A percentile compares a stretch with the other conserved stretches of the same genome.
Conservation (phyloP, 1,139 yeast species). For the Arxiozyma bovina region DNA sequence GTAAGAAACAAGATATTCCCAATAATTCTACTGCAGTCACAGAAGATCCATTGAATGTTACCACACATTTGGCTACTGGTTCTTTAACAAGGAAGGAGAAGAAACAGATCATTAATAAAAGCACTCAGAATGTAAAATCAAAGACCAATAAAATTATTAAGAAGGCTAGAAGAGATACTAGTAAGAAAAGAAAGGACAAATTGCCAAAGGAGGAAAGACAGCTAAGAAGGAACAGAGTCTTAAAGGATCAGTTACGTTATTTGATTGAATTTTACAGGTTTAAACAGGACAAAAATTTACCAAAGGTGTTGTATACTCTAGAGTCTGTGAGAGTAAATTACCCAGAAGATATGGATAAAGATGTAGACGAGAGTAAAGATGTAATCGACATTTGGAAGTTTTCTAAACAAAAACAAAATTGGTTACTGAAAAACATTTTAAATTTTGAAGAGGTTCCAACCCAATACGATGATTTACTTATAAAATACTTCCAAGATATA, state of each 20-base stretch:
- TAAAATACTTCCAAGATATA: slow-evolving; percentile 53
- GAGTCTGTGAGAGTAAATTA: slow-evolving; percentile 22
- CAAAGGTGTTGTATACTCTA: slow-evolving; percentile 15
- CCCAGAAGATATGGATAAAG: slow-evolving; percentile 9
- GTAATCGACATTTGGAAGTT: slow-evolving; percentile 60
- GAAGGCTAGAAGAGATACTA: slow-evolving; percentile 34
- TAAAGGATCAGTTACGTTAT: slow-evolving; percentile 69
- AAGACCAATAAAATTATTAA: slow-evolving; percentile 28
- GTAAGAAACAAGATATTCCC: slow-evolving; percentile 33
- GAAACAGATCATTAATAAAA: slow-evolving; percentile 39
- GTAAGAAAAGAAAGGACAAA: slow-evolving; percentile 56
- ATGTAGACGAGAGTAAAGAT: slow-evolving; percentile 10
- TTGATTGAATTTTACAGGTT: slow-evolving; percentile 57
- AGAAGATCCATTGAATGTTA: slow-evolving; percentile 33
- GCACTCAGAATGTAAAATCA: slow-evolving; percentile 10
- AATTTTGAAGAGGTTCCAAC: slow-evolving; percentile 50
- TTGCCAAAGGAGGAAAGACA: slow-evolving; percentile 61
- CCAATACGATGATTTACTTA: slow-evolving; percentile 36
- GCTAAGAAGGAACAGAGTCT: slow-evolving; percentile 23
- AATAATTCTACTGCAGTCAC: slow-evolving; percentile 13
- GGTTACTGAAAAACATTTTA: slow-evolving; percentile 69
- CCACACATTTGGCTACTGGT: slow-evolving; percentile 40
- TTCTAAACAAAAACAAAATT: slow-evolving; percentile 87
- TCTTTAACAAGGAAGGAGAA: slow-evolving; percentile 40
- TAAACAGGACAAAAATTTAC: slow-evolving; percentile 34